phyloP scores from a whole-genome alignment of 139 green algal species.

The Pleodorina starrii region DNA sequence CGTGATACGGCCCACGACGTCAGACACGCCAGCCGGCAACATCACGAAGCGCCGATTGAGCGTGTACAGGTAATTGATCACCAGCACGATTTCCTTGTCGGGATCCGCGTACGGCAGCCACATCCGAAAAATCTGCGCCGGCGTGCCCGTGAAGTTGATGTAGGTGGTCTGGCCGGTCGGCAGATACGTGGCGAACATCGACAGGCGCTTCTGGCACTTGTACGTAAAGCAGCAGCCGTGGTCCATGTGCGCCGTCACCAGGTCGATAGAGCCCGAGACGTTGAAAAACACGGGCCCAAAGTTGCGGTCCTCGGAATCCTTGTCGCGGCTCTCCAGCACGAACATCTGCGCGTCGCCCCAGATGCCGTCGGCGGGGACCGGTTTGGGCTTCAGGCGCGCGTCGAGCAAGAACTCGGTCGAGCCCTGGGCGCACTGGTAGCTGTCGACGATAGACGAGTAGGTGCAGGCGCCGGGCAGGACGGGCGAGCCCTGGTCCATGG shows the following conservation, averaged over 20 bases:
- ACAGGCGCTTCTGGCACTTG: conserved; percentile 56
- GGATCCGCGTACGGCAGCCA: conserved; percentile 64
- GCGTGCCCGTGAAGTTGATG: conserved; percentile 65
- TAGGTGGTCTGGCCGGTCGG: conserved; percentile 38
- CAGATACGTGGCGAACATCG: conserved; percentile 68
- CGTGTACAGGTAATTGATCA: conserved; percentile 54
- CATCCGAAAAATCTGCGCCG: conserved; percentile 54
- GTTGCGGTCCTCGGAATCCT: conserved; percentile 73
- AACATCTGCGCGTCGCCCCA: conserved; percentile 69
- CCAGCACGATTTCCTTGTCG: conserved; percentile 48
- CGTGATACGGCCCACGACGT: conserved; percentile 22
- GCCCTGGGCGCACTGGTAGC: conserved; percentile 53
- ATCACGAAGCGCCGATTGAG: conserved; percentile 45
- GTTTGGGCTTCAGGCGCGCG: conserved; percentile 35
- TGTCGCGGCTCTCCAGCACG: conserved; percentile 69
- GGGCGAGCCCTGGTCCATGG: conserved; percentile 57
- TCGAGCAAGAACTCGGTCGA: conserved; percentile 43
- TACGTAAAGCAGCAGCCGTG: conserved; percentile 77
- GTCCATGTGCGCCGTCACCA: conserved; percentile 61
- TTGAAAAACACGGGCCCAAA: conserved; percentile 68
- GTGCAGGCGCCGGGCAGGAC: conserved; percentile 58
- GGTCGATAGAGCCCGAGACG: conserved; percentile 52
- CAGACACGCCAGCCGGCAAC: background rate
- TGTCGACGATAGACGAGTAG: conserved; percentile 26
- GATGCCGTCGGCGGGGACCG: conserved; percentile 54